Base-by-base conservation (phyloP, 169 alveolate genomes). In the Babesia ovis region DNA sequence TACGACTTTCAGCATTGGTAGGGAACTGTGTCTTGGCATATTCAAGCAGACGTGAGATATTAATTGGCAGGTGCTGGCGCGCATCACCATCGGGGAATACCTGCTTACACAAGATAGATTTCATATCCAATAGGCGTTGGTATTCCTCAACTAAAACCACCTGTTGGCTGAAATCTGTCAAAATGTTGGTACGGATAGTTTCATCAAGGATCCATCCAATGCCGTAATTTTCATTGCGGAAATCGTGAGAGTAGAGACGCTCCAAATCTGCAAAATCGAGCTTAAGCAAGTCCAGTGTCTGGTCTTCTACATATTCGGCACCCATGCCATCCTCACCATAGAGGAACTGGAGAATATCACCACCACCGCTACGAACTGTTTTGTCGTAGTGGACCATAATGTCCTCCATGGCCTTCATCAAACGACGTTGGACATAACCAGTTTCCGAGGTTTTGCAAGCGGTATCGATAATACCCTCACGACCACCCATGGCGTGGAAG, bases 301-400 rank as follows among this genome's bases (percentile, higher is more conserved):
- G 97, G 90, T 97, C 99, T 86, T 98, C 99, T 35, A 98, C 96
- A 85, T 88, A 96, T 80, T 97, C 99, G 27, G 99, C 99, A 14
- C 98, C 98, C 98, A 98, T 96, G 61, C 99, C 99, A 84, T 98
- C 99, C 90, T 98, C 99, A n/a, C 99, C 99, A 91, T 98, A 98
- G 32, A 97, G 90, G 79, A 98, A 97, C 91, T 98, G 98, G 72
- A 98, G 83, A 46, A 98, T 96, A 69, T 96, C 98, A 51, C 99
- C 99, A 42, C 77, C 70, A 37, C 97, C 91, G 75, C 97, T 97
- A 73, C 99, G 94, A 29, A 98, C 99, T 8, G 99, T 96, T 22
- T 99, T 95, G 91, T 98, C 99, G 88, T 98, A 98, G 77, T 95
- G 96, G 3, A 96, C 99, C 98, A 95, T 96, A 51, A 98, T 97